Base-by-base conservation (phyloP, 352 stramenopile genomes). In the Thraustotheca clavata region DNA sequence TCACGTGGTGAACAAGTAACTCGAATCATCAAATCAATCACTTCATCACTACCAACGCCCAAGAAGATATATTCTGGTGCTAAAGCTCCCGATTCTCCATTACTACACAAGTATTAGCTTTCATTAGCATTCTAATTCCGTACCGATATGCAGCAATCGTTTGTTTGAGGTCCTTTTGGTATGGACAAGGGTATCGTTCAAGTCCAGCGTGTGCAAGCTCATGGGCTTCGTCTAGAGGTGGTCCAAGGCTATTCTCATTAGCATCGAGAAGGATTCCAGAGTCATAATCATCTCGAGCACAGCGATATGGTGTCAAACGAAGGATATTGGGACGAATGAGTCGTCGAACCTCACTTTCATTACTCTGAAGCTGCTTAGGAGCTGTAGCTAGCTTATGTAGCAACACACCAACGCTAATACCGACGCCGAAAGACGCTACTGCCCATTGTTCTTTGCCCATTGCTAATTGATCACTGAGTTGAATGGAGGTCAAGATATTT, bases 261-360 rank as follows among this genome's bases (percentile, higher is more conserved):
- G 96, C 96, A 76, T 99, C 96, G 62, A 99, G 78, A 29, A 99
- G 72, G 55, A 98, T 91, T 24, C 95, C 86, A 71, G 90, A 66
- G 66, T 93, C 79, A 75, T 98, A 98, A 74, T 98, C 94, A 68
- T 99, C 96, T 39, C 96, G 88, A 6, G 96, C 96, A 70, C 96
- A 99, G 34, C 96, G 92, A 73, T 99, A 99, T 3, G 96, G 96
- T 50, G 91, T 94, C 43, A 99, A 79, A 34, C 84, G 75, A 39
- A 98, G 73, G 65, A 99, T 98, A 76, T 99, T 99, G 49, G 89
- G 86, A n/a, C 96, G 90, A 48, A 97, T 97, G 50, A 99, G 81
- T 9, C 77, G 69, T 68, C 88, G 80, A 18, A 93, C 34, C 68
- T 31, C 46, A 27, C 38, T 32, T 12, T 29, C 14, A 4, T 49